These are phyloP conservation scores for Dissophora ornata DNA, from an alignment of 192 early-diverging fungal genomes.

Conservation along the genomic window DNA sequence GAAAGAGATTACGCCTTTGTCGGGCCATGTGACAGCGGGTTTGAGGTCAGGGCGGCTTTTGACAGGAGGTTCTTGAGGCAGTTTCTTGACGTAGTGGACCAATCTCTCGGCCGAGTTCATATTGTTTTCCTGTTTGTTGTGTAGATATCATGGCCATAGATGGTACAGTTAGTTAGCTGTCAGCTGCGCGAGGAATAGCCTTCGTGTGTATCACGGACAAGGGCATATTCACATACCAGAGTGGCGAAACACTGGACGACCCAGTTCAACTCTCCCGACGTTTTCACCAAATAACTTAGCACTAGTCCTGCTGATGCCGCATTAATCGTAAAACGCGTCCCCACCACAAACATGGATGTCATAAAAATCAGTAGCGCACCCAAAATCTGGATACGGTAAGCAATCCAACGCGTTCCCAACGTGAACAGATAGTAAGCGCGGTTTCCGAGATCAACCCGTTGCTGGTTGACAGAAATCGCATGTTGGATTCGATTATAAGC, in stretches of 20 bases:
- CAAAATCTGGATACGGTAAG: constrained; percentile 75
- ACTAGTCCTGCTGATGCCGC: constrained; percentile 78
- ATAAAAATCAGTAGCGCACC: constrained; percentile 78
- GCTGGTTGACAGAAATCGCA: constrained; percentile 59
- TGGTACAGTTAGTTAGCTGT: no score
- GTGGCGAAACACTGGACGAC: constrained; percentile 65
- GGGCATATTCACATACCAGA: constrained; percentile 34
- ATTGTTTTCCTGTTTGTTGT: constrained; percentile 12
- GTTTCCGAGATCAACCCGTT: constrained; percentile 77
- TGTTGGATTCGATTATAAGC: constrained; percentile 60
- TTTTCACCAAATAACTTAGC: constrained; percentile 77
- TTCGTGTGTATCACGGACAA: no score
- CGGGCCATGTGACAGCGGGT: constrained; percentile 67
- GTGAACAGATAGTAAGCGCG: constrained; percentile 79
- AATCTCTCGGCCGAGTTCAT: constrained; percentile 32
- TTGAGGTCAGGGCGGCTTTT: constrained; percentile 1
- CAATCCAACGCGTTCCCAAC: constrained; percentile 72
- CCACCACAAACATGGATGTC: constrained; percentile 75
- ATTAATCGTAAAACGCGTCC: constrained; percentile 60
- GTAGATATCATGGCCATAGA: no score
- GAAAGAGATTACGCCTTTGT: constrained; percentile 65
- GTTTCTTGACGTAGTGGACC: constrained; percentile 17
- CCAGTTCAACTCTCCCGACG: constrained; percentile 76
- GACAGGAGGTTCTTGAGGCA: constrained; percentile 38
- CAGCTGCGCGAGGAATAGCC: no score